Conservation (phyloP, 2,329 filamentous ascomycete genomes). For the Aspergillus felis region DNA sequence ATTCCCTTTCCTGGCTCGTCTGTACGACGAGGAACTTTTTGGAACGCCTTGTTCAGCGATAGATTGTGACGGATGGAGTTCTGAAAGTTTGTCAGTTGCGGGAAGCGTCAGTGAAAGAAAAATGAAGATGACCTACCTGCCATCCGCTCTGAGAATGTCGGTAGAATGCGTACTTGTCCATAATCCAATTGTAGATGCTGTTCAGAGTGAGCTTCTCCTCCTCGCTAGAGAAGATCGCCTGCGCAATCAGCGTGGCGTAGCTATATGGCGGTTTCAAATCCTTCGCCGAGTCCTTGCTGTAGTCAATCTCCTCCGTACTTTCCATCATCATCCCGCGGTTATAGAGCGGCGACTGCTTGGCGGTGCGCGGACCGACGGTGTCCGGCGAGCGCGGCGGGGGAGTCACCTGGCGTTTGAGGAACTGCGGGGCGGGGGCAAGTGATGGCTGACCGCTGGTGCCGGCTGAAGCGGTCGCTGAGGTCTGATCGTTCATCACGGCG, state of each 20-base stretch:
- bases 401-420: conserved; percentile 42
- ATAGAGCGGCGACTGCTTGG: conserved; percentile 46
- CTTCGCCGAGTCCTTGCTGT: conserved; percentile 74
- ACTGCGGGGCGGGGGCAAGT: conserved; percentile 42
- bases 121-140: conserved; percentile 61
- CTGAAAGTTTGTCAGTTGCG: conserved; percentile 38
- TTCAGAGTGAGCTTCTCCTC: conserved; percentile 87
- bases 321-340: conserved; percentile 52
- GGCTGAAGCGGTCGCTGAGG: conserved; percentile 15
- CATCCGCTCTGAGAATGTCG: conserved; percentile 80
- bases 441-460: conserved; percentile 28
- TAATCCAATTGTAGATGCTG: conserved; percentile 93
- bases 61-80: conserved; percentile 97
- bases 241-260: conserved; percentile 94
- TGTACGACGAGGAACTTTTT: conserved; percentile 85
- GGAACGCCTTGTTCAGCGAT: conserved; percentile 89
- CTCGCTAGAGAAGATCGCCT: conserved; percentile 82
- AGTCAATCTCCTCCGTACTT: conserved; percentile 51
- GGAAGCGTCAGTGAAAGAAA: not conserved
- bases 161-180: conserved; percentile 88
- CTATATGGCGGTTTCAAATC: conserved; percentile 95
- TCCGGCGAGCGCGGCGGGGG: conserved; percentile 39
- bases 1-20: conserved; percentile 98
- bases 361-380: conserved; percentile 35
- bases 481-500: conserved; percentile 7